Evolutionary conservation across 331 rosid genomes (phyloP), one percentile per base, ranked within the genome.

Genomic region (Malus hybrid): DNA sequence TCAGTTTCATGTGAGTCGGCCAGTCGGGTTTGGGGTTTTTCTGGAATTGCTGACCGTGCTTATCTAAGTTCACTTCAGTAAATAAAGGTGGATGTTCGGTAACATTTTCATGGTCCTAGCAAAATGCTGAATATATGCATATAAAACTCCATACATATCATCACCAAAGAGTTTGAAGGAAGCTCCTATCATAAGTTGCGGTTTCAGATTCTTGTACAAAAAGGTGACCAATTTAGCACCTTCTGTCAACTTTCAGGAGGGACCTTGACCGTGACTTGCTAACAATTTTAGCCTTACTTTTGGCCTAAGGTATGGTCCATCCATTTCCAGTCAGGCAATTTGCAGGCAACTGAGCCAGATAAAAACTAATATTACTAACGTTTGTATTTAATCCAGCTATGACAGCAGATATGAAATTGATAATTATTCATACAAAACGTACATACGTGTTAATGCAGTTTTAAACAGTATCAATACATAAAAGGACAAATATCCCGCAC

Each of bases 291-390:
- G 29, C 63, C 60, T 24, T 70, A 11, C 39, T 61, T 77, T 62
- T 32, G 39, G 56, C 53, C 16, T 5, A 64, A n/a, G 30, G 46
- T 48, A 52, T 75, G 63, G 64, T 64, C 71, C 64, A 30, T 50
- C 28, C 71, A 8, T 10, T 52, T n/a, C 64, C 72, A 50, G 55
- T 52, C 26, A 22, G 61, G 64, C 80, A 61, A 77, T 68, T 61
- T 60, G 80, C 48, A 16, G 22, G 63, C 74, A 48, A 8, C 29
- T 22, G 63, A 58, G 15, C 63, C 30, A 58, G 30, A 42, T 10
- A 19, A 20, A 58, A 6, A 58, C 15, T 58, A 58, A 20, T 58
- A 42, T 28, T 36, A 36, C 42, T 7, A 36, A 36, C 42, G 42
- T 36, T 36, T 36, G 42, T 36, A 36, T 36, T 36, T 36, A 36